These are phyloP conservation scores for Panicum miliaceum DNA, from an alignment of 176 grass and related monocot species.

Conservation along the genomic window DNA sequence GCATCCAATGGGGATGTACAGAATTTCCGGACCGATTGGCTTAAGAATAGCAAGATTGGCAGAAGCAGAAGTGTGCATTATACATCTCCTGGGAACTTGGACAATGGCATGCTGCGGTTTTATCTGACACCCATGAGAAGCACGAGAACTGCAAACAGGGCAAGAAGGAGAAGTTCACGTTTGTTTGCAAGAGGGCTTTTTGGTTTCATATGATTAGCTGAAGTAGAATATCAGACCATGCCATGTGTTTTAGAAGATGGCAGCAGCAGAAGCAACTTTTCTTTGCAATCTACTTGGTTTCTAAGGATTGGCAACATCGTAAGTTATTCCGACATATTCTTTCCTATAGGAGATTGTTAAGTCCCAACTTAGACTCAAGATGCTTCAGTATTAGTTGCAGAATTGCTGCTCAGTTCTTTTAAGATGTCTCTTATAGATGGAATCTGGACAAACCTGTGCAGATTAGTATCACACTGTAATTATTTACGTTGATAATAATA, in stretches of 20 bases:
- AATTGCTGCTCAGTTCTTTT: conserved; percentile 51
- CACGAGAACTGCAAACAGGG: conserved; percentile 57
- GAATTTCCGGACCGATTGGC: conserved; percentile 52
- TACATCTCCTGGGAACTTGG: conserved; percentile 80
- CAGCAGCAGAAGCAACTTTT: conserved; percentile 57
- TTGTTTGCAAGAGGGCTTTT: conserved; percentile 73
- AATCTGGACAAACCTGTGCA: conserved; percentile 53
- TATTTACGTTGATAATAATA: conserved; percentile 54
- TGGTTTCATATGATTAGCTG: conserved; percentile 64
- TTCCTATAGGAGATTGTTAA: conserved; percentile 31
- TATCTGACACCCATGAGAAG: conserved; percentile 96
- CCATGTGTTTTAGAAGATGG: conserved; percentile 60
- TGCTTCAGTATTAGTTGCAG: conserved; percentile 48
- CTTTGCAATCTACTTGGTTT: conserved; percentile 39
- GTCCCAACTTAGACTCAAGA: conserved; percentile 36
- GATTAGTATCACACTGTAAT: conserved; percentile 63
- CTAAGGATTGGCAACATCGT: conserved; percentile 41
- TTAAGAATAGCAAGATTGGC: conserved; percentile 66
- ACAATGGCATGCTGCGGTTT: conserved; percentile 89
- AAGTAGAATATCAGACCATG: conserved; percentile 40
- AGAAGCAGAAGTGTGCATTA: conserved; percentile 98
- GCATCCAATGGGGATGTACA: conserved; percentile 40
- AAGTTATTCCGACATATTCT: conserved; percentile 41
- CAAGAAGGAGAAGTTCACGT: conserved; percentile 68
- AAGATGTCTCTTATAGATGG: conserved; percentile 50